Evolutionary conservation across 2,329 filamentous ascomycete genomes (phyloP).

Genomic region (Akanthomyces uredinophilus): DNA sequence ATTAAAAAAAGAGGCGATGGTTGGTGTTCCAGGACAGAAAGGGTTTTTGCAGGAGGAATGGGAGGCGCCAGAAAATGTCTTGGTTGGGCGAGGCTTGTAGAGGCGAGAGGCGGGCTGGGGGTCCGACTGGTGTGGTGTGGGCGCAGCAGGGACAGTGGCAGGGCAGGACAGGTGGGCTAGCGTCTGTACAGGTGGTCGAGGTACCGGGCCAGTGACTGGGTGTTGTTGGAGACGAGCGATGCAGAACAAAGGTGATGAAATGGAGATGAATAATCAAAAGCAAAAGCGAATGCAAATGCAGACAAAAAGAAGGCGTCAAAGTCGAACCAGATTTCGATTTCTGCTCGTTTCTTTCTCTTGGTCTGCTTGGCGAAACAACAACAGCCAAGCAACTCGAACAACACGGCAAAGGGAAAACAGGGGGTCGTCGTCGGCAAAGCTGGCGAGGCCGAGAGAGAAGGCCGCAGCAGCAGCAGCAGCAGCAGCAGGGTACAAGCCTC

Average conservation of each 20-base stretch:
- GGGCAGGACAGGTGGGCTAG: neutral
- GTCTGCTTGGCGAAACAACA: neutral
- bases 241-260: too few relatives aligned
- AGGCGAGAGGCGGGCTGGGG: neutral
- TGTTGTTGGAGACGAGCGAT: too few relatives aligned
- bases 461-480: too few relatives aligned
- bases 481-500: neutral
- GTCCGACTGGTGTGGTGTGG: neutral
- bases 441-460: neutral
- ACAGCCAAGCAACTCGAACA: neutral
- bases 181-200: neutral
- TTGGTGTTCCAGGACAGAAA: conserved; percentile 1
- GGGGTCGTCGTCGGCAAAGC: neutral
- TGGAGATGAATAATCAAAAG: neutral
- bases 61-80: neutral
- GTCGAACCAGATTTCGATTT: neutral
- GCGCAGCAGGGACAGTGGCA: neutral
- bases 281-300: neutral
- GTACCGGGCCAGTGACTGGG: too few relatives aligned
- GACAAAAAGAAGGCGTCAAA: too few relatives aligned
- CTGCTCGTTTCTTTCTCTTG: neutral
- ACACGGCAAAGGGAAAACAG: too few relatives aligned
- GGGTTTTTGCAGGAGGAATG: conserved; percentile 13
- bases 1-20: neutral
- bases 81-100: conserved; percentile 6